phyloP scores from a whole-genome alignment of 805 yeast species.

The Candida manassasensis region DNA sequence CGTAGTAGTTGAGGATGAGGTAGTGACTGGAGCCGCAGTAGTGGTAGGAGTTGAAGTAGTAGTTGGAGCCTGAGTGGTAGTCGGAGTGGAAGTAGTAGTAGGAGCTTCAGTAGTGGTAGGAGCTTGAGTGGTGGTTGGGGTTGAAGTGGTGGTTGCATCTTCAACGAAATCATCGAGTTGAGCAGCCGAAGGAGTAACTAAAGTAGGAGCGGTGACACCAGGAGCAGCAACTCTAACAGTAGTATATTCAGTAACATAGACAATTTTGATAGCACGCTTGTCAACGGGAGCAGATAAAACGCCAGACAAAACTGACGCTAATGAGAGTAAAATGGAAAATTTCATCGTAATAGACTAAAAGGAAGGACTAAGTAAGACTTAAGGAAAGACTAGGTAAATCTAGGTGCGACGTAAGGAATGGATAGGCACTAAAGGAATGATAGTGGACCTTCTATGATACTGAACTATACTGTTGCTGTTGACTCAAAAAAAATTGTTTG shows the following conservation, averaged over 20 bases:
- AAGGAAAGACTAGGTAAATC: constrained; percentile 3
- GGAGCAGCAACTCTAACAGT: constrained; percentile 15
- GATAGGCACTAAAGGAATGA: constrained; percentile 3
- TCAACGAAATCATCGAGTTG: constrained; percentile 2
- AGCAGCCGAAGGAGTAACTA: constrained; percentile 8
- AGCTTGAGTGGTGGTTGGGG: constrained; percentile 6
- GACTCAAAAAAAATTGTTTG: too few species aligned
- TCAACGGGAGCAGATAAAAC: constrained; percentile 24
- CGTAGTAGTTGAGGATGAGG: constrained; percentile 10
- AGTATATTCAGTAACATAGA: constrained; percentile 20
- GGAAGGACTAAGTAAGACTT: constrained; percentile 11
- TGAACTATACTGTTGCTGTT: too few species aligned
- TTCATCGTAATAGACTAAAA: constrained; percentile 8
- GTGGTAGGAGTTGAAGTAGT: constrained; percentile 7
- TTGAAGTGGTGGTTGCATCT: constrained; percentile 1
- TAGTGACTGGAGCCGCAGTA: constrained; percentile 7
- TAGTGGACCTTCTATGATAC: too few species aligned
- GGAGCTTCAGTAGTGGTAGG: constrained; percentile 12
- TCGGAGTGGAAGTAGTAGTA: constrained; percentile 3
- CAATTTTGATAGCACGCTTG: constrained; percentile 16
- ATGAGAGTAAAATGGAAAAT: constrained; percentile 9
- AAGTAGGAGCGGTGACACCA: constrained; percentile 7
- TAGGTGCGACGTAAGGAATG: not conserved
- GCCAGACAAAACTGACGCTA: constrained; percentile 15
- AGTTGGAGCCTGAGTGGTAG: constrained; percentile 8